Conservation (phyloP, 352 stramenopile genomes). For the Globisporangium nodosum region DNA sequence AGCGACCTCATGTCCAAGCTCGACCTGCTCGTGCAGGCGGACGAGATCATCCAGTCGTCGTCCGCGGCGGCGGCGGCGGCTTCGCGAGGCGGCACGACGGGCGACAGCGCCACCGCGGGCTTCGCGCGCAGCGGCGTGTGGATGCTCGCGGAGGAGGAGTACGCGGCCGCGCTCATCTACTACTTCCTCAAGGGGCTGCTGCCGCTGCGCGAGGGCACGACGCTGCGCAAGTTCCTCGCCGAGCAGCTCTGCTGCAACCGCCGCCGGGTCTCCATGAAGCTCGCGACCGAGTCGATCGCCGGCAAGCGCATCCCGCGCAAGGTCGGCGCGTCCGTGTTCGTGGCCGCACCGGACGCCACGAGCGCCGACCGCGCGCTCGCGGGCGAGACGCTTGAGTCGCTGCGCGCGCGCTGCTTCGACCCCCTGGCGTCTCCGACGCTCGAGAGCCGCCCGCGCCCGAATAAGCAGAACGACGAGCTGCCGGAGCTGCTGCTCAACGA, state of each 20-base stretch:
- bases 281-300: constrained; percentile 58
- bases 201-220: constrained; percentile 45
- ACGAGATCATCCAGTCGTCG: constrained; percentile 51
- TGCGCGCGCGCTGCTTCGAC: constrained; percentile 35
- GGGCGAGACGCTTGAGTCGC: constrained; percentile 22
- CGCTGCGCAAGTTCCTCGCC: constrained; percentile 64
- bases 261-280: constrained; percentile 64
- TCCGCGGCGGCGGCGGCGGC: not conserved
- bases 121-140: constrained; percentile 56
- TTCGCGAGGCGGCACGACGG: not conserved
- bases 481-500: constrained; percentile 5
- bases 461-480: constrained; percentile 5
- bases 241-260: constrained; percentile 62
- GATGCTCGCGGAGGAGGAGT: constrained; percentile 60
- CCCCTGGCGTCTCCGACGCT: not conserved
- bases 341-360: constrained; percentile 30
- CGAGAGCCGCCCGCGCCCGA: constrained; percentile 7
- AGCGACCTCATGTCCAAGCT: constrained; percentile 39
- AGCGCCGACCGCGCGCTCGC: constrained; percentile 28
- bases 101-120: constrained; percentile 5
- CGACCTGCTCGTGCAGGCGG: constrained; percentile 62
- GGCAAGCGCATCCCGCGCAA: constrained; percentile 58
- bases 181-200: constrained; percentile 58
- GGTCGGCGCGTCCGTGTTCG: constrained; percentile 59
- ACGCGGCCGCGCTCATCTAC: constrained; percentile 52